Evolutionary conservation across 306 rosid species (phyloP), one percentile per base, ranked within the genome.

Genomic region (Quercus ilex): DNA sequence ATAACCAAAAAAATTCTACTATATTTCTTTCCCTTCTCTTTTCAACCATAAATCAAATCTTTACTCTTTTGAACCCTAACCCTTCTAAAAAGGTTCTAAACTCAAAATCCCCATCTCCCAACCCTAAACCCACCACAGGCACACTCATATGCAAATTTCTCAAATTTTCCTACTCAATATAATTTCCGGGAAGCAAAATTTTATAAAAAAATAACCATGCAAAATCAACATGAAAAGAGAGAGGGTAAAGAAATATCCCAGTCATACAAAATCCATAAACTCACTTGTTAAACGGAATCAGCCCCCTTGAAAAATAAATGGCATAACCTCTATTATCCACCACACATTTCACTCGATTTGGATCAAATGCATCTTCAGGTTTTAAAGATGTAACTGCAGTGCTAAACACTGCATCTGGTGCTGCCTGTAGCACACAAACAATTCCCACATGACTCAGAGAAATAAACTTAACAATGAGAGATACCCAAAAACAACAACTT

Each of bases 381-480:
- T 90, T 90, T 81, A 95, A 87, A 73, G 98, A 83, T 6, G 97
- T 91, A 83, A 95, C 98, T 18, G 99, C 98, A 46, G 99, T 95
- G 87, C 99, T 93, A 85, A 95, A 95, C 79, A 95, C 99, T 73
- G 99, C 99, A 89, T 95, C 98, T 31, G 99, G 99, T 73, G 98
- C 80, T 74, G 90, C 91, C 99, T 95, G 90, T 83, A 75, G 55
- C 72, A 49, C 43, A 83, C 74, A 77, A 8, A 67, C 57, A 57
- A 53, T 35, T 49, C 78, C 51, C 78, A 74, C 51, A 82, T 74
- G 67, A 86, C 53, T 14, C 49, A 70, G 21, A 55, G 28, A 83
- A 57, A 81, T 56, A 71, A 72, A 69, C 38, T 26, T 31, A 31
- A 57, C 17, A 55, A 55, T n/a, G 35, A 53, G 20, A 69, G 5